Conservation (phyloP, 1,284 basidiomycete genomes). For the Trametes sp. region DNA sequence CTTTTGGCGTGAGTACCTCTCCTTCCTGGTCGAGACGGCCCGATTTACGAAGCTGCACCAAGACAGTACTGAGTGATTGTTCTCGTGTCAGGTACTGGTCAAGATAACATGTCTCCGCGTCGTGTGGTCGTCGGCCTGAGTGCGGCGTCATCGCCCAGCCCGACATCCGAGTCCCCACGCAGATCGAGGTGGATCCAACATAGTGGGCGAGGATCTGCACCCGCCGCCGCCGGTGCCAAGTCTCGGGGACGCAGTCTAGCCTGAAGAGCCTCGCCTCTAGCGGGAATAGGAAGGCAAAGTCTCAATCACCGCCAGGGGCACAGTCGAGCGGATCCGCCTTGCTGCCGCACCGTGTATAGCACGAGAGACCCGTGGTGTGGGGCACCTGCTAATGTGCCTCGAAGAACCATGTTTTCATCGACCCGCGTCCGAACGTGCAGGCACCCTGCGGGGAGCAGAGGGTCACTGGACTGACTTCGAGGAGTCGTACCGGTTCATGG, state of each 20-base stretch:
- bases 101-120: too few species aligned
- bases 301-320: not conserved
- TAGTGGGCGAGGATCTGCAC: not conserved
- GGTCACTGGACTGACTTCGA: not conserved
- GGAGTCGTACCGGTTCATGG: not conserved
- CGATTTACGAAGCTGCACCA: not conserved
- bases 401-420: too few species aligned
- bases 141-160: too few species aligned
- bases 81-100: not conserved
- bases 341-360: not conserved
- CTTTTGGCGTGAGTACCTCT: not conserved
- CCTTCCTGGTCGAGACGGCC: not conserved
- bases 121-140: too few species aligned
- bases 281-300: slow-evolving; percentile 1
- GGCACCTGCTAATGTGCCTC: not conserved
- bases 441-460: not conserved
- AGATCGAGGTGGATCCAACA: not conserved
- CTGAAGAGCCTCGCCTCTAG: not conserved
- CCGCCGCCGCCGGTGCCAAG: not conserved
- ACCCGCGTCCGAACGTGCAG: not conserved
- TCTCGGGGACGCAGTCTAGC: not conserved
- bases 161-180: too few species aligned
- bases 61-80: not conserved
- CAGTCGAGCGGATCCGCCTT: not conserved
- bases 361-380: not conserved